Evolutionary conservation across 148 eudicot genomes (phyloP), one percentile per base, ranked within the genome.

Genomic region (Suaeda aralocaspica): DNA sequence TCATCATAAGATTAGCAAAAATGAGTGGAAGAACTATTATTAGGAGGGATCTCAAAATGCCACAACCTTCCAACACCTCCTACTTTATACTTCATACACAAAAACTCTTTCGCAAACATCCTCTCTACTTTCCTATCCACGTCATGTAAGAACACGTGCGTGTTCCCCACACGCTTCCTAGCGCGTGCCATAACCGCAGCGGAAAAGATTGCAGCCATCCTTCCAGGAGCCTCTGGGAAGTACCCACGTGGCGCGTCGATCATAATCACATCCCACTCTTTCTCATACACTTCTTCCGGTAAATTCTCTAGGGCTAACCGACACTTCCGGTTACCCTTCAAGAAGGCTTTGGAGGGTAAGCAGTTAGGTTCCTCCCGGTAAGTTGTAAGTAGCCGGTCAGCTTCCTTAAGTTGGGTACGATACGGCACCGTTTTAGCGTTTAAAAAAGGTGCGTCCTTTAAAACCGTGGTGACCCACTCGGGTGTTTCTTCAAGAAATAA

Each of bases 241-340:
- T 76, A 84, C 24, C 87, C 87, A 25, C 69, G 69, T 2, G 84
- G 87, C 46, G 87, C 84, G 51, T 84, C 84, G 19, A 84, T 60
- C 87, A 81, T 81, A 0, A 81, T 84, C 48, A 78, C 72, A 59
- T 81, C 87, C 84, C 87, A 83, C 56, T 83, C 86, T 41, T 29
- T 72, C 9, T 78, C 84, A 58, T 83, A 83, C 48, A 83, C 84
- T 18, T 80, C 84, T 9, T 80, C 82, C 3, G 86, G 84, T 59
- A 82, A 49, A 33, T 14, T 51, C 31, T 69, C 70, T 6, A 78
- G n/a, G 0, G 81, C 79, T 8, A 80, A 67, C 77, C 57, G 62
- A 53, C 86, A 80, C 44, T 61, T 48, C 49, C 6, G 30, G 50
- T 80, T 78, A 0, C 78, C 76, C 59, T 74, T 72, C 2, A 78